A percentile compares a stretch with the other conserved stretches of the same genome.
phyloP scores from a whole-genome alignment of 2,329 filamentous ascomycete species.

The Pochonia chlamydosporia region DNA sequence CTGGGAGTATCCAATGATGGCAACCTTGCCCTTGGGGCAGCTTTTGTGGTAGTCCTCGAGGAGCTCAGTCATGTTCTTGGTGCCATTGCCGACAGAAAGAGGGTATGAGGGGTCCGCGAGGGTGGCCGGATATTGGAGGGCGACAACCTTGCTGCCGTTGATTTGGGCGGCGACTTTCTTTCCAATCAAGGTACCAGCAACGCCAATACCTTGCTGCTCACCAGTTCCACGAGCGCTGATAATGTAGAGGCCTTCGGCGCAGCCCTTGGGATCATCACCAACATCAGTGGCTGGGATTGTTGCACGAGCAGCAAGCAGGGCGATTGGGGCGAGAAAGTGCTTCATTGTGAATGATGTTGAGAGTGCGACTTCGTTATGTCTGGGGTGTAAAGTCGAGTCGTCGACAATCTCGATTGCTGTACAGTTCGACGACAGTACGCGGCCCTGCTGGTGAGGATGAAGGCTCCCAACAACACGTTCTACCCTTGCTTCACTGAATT shows the following conservation, averaged over 20 bases:
- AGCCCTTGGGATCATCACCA: conserved; percentile 19
- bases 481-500: too few species aligned
- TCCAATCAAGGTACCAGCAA: conserved; percentile 24
- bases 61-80: conserved; percentile 21
- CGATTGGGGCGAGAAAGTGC: conserved; percentile 7
- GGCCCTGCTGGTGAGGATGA: too few species aligned
- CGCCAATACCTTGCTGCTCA: conserved; percentile 28
- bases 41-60: conserved; percentile 25
- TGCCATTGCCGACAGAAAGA: conserved; percentile 28
- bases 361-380: not conserved
- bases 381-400: not conserved
- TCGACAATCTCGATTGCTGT: too few species aligned
- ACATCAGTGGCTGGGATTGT: conserved; percentile 19
- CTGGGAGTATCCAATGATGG: conserved; percentile 37
- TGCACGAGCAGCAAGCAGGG: conserved; percentile 10
- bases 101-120: conserved; percentile 25
- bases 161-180: conserved; percentile 25
- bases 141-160: conserved; percentile 26
- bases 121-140: conserved; percentile 33
- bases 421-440: too few species aligned
- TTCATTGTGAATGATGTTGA: conserved; percentile 6
- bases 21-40: conserved; percentile 34
- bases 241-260: conserved; percentile 32
- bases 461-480: too few species aligned
- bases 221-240: conserved; percentile 32